Base-by-base conservation (phyloP, 768 basidiomycete species). In the Phylloporus scabripes region DNA sequence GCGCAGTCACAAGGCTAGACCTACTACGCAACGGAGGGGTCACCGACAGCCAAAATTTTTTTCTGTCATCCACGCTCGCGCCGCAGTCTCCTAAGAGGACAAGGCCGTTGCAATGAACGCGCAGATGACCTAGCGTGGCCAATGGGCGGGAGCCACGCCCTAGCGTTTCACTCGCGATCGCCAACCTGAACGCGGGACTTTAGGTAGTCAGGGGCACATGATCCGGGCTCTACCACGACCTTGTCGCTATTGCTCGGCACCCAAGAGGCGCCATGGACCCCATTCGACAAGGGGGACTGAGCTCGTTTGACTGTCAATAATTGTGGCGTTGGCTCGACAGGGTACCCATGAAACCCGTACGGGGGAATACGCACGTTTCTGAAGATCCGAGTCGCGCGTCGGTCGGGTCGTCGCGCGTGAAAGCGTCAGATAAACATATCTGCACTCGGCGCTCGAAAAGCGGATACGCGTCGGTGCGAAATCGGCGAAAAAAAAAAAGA, bases 341-440 rank as follows among this genome's bases (percentile, higher is more conserved):
- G 33, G 15, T 14, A 33, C 15, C 17, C 4, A 18, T 37, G 36
- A 37, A 37, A 37, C 36, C n/a, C n/a, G n/a, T n/a, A n/a, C n/a
- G n/a, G n/a, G n/a, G n/a, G n/a, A n/a, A n/a, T n/a, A n/a, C n/a
- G n/a, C n/a, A n/a, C n/a, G n/a, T n/a, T n/a, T n/a, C n/a, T n/a
- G n/a, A n/a, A n/a, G n/a, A n/a, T n/a, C n/a, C 42, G 24, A 11
- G 29, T 31, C 11, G 38, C 18, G n/a, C 10, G 18, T 7, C n/a
- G 28, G 29, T 18, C 9, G 42, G 11, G 46, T 44, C 17, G 33
- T 44, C 14, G 33, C 15, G 29, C 10, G 38, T 37, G 28, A 52
- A 46, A 1, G 21, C 33, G 45, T 34, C 62, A 56, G 49, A 53
- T 34, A n/a, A 18, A 53, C 53, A 52, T 48, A 26, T 36, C 33